Conservation (phyloP, 129 eudicot genomes). For the Erigeron canadensis region DNA sequence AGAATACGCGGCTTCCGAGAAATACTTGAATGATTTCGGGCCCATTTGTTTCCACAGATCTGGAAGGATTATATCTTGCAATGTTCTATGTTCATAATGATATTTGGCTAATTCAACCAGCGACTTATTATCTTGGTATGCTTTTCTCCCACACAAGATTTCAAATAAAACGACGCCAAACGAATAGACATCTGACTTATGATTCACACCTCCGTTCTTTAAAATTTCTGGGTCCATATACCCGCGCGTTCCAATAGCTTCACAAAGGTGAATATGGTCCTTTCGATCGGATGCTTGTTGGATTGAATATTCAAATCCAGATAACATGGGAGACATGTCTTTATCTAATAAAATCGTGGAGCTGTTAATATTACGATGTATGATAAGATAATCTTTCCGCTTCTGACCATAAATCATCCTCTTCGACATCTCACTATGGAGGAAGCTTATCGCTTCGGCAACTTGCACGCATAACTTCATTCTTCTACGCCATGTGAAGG, state of each 20-base stretch:
- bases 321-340: neutral
- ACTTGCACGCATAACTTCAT: neutral
- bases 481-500: neutral
- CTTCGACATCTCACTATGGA: neutral
- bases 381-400: neutral
- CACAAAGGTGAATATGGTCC: neutral
- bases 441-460: neutral
- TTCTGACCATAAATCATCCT: no score
- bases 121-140: no score
- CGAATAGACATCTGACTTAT: neutral
- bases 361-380: neutral
- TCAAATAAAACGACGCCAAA: neutral
- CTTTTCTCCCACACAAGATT: neutral
- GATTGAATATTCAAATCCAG: neutral
- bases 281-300: neutral
- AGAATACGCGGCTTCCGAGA: neutral
- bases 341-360: neutral
- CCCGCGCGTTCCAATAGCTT: neutral
- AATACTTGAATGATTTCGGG: neutral
- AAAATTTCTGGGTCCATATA: neutral
- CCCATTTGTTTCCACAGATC: neutral
- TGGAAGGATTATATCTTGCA: neutral
- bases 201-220: neutral
- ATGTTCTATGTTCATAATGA: neutral
- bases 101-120: no score